Evolutionary conservation across 768 basidiomycete species (phyloP).

Genomic region (Kwoniella europaea): DNA sequence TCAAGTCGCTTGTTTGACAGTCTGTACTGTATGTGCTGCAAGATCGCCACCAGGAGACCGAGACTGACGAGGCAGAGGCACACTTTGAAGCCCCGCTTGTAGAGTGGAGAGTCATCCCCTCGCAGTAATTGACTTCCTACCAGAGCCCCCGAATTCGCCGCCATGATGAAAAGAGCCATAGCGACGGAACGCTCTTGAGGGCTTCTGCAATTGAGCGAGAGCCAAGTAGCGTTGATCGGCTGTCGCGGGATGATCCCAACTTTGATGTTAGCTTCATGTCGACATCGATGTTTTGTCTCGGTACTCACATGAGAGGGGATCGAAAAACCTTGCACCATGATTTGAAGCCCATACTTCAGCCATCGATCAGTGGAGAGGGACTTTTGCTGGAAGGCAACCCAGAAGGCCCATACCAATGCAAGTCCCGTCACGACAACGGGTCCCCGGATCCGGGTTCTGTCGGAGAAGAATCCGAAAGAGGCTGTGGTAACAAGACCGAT

Average conservation of each 20-base stretch:
- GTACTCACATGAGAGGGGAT: conserved; percentile 33
- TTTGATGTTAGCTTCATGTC: neutral
- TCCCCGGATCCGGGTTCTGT: conserved; percentile 40
- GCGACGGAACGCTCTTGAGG: conserved; percentile 48
- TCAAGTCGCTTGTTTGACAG: conserved; percentile 34
- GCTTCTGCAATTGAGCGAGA: conserved; percentile 42
- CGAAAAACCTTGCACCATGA: conserved; percentile 30
- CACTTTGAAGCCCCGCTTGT: conserved; percentile 44
- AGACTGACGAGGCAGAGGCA: conserved; percentile 35
- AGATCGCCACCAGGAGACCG: conserved; percentile 32
- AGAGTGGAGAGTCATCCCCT: conserved; percentile 47
- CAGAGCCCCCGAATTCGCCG: conserved; percentile 48
- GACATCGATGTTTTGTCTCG: conserved; percentile 1
- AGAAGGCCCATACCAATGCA: conserved; percentile 32
- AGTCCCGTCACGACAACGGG: conserved; percentile 36
- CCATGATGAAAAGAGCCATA: conserved; percentile 53
- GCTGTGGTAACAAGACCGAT: conserved; percentile 36
- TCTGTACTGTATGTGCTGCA: conserved; percentile 45
- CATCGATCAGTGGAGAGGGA: conserved; percentile 33
- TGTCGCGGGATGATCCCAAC: conserved; percentile 20
- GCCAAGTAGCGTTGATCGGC: conserved; percentile 51
- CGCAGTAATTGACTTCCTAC: conserved; percentile 49
- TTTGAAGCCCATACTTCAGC: conserved; percentile 37
- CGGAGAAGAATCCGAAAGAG: conserved; percentile 34
- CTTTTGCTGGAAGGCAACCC: conserved; percentile 43